phyloP scores from a whole-genome alignment of 345 rosid species.

The Luvunga scandens region DNA sequence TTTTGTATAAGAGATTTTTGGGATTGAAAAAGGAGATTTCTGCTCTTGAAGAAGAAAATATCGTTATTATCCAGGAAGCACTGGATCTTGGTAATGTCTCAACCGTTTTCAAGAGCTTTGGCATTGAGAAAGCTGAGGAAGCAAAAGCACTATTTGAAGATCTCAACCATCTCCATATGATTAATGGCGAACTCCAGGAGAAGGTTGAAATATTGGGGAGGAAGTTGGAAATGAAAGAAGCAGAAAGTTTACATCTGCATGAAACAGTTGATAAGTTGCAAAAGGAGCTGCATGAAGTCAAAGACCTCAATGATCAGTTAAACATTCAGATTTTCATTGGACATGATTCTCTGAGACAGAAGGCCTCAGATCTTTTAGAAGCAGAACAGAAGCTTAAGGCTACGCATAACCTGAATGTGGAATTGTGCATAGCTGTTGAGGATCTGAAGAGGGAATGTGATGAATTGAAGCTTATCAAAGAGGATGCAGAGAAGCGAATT shows the following conservation, averaged over 20 bases:
- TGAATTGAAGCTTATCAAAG: constrained; percentile 40
- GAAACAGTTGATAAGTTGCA: constrained; percentile 49
- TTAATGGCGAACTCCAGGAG: constrained; percentile 42
- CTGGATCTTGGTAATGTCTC: constrained; percentile 46
- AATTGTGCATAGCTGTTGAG: constrained; percentile 54
- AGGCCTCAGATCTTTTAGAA: constrained; percentile 56
- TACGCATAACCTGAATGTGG: constrained; percentile 47
- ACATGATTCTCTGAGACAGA: constrained; percentile 54
- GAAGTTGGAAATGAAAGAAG: constrained; percentile 47
- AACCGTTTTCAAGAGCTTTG: constrained; percentile 49
- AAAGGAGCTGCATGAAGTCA: constrained; percentile 51
- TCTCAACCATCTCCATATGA: constrained; percentile 30
- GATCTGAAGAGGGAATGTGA: constrained; percentile 59
- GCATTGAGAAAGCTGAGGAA: constrained; percentile 52
- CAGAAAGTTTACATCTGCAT: constrained; percentile 40
- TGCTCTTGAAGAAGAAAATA: constrained; percentile 60
- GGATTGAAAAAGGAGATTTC: constrained; percentile 44
- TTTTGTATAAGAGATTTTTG: constrained; percentile 41
- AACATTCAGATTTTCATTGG: constrained; percentile 48
- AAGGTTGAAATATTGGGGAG: constrained; percentile 45
- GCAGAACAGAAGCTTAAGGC: constrained; percentile 68
- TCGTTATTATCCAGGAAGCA: constrained; percentile 45
- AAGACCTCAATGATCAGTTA: constrained; percentile 54
- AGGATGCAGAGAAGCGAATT: constrained; percentile 42
- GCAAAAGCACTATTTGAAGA: constrained; percentile 45